phyloP scores from a whole-genome alignment of 2,329 filamentous ascomycete species.

The Microcyclosporella mali region DNA sequence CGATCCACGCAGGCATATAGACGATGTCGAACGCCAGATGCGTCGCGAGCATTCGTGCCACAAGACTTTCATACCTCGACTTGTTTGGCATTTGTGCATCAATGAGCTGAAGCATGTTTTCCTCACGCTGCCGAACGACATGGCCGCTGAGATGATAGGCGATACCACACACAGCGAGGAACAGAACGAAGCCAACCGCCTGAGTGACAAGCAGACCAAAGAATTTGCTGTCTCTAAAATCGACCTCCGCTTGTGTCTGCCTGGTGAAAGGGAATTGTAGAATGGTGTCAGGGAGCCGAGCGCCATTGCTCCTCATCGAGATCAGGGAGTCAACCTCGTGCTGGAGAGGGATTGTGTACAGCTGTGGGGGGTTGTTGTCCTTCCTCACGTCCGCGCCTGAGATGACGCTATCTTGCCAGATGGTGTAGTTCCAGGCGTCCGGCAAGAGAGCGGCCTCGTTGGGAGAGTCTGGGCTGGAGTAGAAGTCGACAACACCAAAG shows the following conservation, averaged over 20 bases:
- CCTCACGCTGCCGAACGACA: constrained; percentile 75
- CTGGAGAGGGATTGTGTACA: constrained; percentile 75
- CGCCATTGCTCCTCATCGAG: constrained; percentile 43
- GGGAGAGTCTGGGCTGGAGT: constrained; percentile 66
- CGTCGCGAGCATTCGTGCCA: constrained; percentile 66
- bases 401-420: constrained; percentile 58
- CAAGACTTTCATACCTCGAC: constrained; percentile 66
- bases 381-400: constrained; percentile 65
- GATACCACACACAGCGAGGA: constrained; percentile 70
- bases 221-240: constrained; percentile 61
- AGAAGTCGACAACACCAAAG: constrained; percentile 68
- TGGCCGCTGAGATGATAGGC: constrained; percentile 80
- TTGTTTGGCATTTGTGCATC: constrained; percentile 82
- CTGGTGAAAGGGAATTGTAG: constrained; percentile 71
- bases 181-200: constrained; percentile 69
- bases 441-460: constrained; percentile 34
- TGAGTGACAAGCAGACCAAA: constrained; percentile 67
- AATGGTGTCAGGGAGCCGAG: constrained; percentile 34
- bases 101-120: constrained; percentile 79
- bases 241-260: constrained; percentile 59
- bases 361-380: constrained; percentile 63
- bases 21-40: constrained; percentile 72
- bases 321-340: constrained; percentile 69
- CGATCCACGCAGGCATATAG: constrained; percentile 74
- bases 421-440: constrained; percentile 67